phyloP scores from a whole-genome alignment of 202 grass and related monocot species.

The Hordeum pubiflorum region DNA sequence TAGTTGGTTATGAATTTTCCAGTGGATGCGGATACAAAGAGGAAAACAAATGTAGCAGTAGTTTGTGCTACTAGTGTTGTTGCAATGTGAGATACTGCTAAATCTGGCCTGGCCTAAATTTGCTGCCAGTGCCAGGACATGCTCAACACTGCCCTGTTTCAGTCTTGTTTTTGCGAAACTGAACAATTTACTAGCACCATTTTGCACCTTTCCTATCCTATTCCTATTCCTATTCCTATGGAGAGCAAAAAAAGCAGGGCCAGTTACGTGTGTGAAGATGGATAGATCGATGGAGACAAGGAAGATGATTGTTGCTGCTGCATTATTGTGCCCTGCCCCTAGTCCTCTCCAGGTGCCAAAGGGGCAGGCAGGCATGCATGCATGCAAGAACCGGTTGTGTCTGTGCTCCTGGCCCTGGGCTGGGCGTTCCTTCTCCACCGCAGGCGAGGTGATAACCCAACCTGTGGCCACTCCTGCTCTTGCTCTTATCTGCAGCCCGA shows the following conservation, averaged over 20 bases:
- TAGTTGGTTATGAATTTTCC: too few species aligned
- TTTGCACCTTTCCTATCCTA: background rate
- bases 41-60: too few species aligned
- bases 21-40: background rate
- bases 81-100: background rate
- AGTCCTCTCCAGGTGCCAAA: background rate
- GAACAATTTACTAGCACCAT: background rate
- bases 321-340: background rate
- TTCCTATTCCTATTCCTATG: background rate
- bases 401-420: background rate
- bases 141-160: too few species aligned
- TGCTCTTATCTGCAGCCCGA: background rate
- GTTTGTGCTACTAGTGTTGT: background rate
- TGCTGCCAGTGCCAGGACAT: background rate
- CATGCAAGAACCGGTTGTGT: too few species aligned
- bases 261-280: background rate
- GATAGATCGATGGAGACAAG: background rate
- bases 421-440: conserved; percentile 16
- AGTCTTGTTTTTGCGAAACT: background rate
- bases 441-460: conserved; percentile 39
- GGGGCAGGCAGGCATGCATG: background rate
- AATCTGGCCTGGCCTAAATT: background rate
- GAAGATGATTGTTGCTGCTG: background rate
- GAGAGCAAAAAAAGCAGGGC: background rate
- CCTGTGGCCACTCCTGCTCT: conserved; percentile 27